phyloP scores from a whole-genome alignment of 2,329 filamentous ascomycete genomes.

The Aspergillaceae sp. region DNA sequence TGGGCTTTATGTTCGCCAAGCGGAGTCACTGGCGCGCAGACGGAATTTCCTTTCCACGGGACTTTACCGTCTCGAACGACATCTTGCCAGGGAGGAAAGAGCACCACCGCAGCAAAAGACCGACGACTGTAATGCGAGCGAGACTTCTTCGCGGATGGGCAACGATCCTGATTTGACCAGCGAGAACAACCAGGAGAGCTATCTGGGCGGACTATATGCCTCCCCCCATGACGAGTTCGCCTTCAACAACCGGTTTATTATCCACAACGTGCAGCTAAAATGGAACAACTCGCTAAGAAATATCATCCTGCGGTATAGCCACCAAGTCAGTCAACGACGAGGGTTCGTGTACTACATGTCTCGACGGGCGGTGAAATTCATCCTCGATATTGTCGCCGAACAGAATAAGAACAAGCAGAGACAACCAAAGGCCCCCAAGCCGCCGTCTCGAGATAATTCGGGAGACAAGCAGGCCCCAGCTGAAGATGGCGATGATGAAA shows the following conservation, averaged over 20 bases:
- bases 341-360: slow-evolving; percentile 98
- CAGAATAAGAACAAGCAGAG: slow-evolving; percentile 63
- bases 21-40: slow-evolving; percentile 49
- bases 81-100: slow-evolving; percentile 33
- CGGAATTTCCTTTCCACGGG: slow-evolving; percentile 52
- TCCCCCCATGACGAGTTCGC: slow-evolving; percentile 74
- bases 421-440: slow-evolving; percentile 25
- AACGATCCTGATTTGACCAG: slow-evolving; percentile 36
- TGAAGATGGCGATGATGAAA: slow-evolving; percentile 52
- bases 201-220: slow-evolving; percentile 53
- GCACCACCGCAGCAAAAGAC: slow-evolving; percentile 42
- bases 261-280: slow-evolving; percentile 95
- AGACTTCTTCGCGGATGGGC: slow-evolving; percentile 20
- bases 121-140: slow-evolving; percentile 12
- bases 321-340: slow-evolving; percentile 90
- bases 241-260: slow-evolving; percentile 96
- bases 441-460: slow-evolving; percentile 14
- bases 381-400: slow-evolving; percentile 93
- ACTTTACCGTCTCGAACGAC: slow-evolving; percentile 49
- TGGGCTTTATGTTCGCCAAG: slow-evolving; percentile 47
- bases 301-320: slow-evolving; percentile 92
- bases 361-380: slow-evolving; percentile 90
- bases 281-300: slow-evolving; percentile 97
- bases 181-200: slow-evolving; percentile 45
- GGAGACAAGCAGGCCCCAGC: slow-evolving; percentile 18